Conservation (phyloP, 345 rosid species). For the Salix suchowensis region DNA sequence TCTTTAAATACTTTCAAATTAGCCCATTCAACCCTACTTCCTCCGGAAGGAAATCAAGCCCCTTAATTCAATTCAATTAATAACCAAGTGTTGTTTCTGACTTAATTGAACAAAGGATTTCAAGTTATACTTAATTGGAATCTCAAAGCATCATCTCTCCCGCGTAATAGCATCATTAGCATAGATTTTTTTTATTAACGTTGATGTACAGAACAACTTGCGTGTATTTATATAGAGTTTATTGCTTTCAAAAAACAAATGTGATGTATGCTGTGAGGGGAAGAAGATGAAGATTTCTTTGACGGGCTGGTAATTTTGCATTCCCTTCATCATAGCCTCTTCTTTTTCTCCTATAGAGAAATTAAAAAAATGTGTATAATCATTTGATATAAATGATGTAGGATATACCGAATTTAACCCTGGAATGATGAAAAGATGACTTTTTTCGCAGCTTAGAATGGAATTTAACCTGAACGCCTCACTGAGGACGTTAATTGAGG, state of each 20-base stretch:
- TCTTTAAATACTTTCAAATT: no score
- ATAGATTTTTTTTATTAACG: no score
- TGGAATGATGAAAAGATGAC: neutral
- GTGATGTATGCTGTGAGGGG: neutral
- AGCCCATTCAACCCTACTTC: neutral
- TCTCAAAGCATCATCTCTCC: no score
- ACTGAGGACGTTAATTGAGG: neutral
- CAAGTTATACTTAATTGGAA: no score
- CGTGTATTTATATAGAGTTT: no score
- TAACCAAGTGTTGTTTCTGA: no score
- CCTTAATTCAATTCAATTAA: neutral
- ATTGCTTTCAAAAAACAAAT: neutral
- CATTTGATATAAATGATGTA: neutral
- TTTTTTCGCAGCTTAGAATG: conserved; percentile 16
- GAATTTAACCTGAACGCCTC: neutral
- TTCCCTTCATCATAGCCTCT: neutral
- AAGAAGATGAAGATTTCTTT: neutral
- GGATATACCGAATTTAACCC: neutral
- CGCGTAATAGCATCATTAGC: no score
- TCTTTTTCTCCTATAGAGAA: neutral
- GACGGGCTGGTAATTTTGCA: neutral
- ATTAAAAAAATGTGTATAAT: neutral
- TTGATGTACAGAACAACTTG: no score
- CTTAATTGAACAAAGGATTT: neutral
- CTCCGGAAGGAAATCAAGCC: neutral